Conservation (phyloP, 129 eudicot genomes). For the Flaveria trinervia region DNA sequence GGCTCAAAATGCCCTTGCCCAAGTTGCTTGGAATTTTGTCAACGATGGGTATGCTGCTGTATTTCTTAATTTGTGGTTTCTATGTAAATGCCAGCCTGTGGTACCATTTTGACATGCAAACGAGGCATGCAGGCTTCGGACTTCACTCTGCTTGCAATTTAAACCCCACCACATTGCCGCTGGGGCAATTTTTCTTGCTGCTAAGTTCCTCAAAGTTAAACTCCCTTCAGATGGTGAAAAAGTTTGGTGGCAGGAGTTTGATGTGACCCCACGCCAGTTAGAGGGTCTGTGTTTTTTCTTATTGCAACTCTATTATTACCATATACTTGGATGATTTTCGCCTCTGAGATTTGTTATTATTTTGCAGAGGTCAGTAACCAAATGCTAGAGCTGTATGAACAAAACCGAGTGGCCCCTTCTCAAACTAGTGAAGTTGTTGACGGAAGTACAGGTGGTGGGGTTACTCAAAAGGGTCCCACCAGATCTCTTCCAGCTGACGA, state of each 20-base stretch:
- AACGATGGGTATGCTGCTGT: conserved; percentile 86
- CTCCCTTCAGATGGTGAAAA: conserved; percentile 93
- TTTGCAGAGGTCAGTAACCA: conserved; percentile 96
- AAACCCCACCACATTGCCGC: conserved; percentile 98
- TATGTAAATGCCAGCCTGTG: conserved; percentile 42
- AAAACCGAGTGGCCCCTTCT: conserved; percentile 71
- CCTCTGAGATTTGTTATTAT: background rate
- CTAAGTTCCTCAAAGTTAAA: conserved; percentile 97
- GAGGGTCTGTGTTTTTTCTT: conserved; percentile 51
- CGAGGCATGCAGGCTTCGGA: conserved; percentile 99
- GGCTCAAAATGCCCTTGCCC: conserved; percentile 95
- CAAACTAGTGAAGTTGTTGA: conserved; percentile 91
- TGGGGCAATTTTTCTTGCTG: conserved; percentile 97
- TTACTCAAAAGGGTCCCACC: conserved; percentile 44
- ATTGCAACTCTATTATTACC: background rate
- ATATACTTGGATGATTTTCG: background rate
- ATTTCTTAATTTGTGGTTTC: conserved; percentile 32
- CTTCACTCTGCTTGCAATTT: conserved; percentile 97
- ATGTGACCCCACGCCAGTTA: conserved; percentile 95
- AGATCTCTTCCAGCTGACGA: conserved; percentile 44
- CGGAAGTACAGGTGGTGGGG: conserved; percentile 68
- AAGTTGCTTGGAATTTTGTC: conserved; percentile 98
- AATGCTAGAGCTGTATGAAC: conserved; percentile 90
- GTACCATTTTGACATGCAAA: conserved; percentile 68
- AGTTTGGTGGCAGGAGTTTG: conserved; percentile 99